Evolutionary conservation across 163 green algal species (phyloP).

Genomic region (Volvox carteri): DNA sequence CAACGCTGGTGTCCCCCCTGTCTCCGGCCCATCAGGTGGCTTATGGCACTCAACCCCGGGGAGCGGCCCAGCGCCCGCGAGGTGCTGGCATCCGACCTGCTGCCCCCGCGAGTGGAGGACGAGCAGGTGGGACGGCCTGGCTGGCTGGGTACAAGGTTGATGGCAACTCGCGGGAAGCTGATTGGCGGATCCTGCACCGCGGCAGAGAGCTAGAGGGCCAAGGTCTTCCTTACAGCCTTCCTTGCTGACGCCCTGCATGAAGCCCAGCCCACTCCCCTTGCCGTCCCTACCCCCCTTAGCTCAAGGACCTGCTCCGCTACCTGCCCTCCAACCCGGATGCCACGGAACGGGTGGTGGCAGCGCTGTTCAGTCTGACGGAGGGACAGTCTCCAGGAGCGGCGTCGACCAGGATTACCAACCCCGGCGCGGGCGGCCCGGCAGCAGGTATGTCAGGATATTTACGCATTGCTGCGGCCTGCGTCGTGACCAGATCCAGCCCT

Average conservation of each 20-base stretch:
- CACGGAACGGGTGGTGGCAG: conserved; percentile 82
- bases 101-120: conserved; percentile 87
- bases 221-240: background rate
- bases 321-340: conserved; percentile 82
- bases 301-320: conserved; percentile 89
- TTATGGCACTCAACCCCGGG: conserved; percentile 82
- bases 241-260: no score
- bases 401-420: background rate
- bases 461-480: no score
- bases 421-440: background rate
- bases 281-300: no score
- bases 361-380: conserved; percentile 79
- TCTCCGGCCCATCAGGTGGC: no score
- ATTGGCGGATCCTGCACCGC: no score
- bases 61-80: conserved; percentile 86
- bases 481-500: no score
- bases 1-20: no score
- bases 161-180: no score
- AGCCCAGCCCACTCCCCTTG: background rate
- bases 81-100: conserved; percentile 83
- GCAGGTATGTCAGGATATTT: no score
- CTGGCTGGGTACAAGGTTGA: no score
- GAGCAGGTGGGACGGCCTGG: conserved; percentile 86
- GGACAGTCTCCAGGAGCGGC: background rate
- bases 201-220: background rate